phyloP scores from a whole-genome alignment of 805 yeast genomes.

The Myxozyma geophila region DNA sequence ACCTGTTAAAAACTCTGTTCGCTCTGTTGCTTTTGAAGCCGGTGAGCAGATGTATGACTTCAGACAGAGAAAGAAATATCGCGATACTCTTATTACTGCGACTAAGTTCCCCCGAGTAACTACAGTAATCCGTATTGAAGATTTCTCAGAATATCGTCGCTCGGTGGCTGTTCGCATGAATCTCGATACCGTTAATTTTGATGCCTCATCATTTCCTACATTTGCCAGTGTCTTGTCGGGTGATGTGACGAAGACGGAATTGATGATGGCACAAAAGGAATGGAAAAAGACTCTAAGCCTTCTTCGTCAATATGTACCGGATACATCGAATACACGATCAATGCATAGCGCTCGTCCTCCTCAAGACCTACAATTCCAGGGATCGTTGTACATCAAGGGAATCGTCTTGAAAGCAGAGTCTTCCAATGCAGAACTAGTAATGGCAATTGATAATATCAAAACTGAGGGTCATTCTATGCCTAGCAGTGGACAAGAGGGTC shows the following conservation, averaged over 20 bases:
- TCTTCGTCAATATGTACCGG: constrained; percentile 2
- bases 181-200: constrained; percentile 23
- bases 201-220: constrained; percentile 34
- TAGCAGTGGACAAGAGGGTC: background rate
- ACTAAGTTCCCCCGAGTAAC: constrained; percentile 26
- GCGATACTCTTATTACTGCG: constrained; percentile 31
- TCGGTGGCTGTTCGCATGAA: constrained; percentile 16
- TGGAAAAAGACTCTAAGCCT: constrained; percentile 20
- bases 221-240: constrained; percentile 34
- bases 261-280: constrained; percentile 21
- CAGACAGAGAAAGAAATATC: constrained; percentile 22
- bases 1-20: constrained; percentile 8
- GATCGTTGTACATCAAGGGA: constrained; percentile 19
- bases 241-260: constrained; percentile 29
- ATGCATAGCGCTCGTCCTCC: background rate
- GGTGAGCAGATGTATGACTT: constrained; percentile 36
- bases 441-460: constrained; percentile 27
- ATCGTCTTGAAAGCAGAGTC: constrained; percentile 25
- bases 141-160: background rate
- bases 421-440: constrained; percentile 14
- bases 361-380: constrained; percentile 9
- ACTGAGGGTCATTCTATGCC: constrained; percentile 14
- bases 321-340: background rate
- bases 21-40: constrained; percentile 27
- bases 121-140: constrained; percentile 24